These are phyloP conservation scores for Auriscalpium microsporum DNA, from an alignment of 768 basidiomycete genomes.

Conservation along the genomic window DNA sequence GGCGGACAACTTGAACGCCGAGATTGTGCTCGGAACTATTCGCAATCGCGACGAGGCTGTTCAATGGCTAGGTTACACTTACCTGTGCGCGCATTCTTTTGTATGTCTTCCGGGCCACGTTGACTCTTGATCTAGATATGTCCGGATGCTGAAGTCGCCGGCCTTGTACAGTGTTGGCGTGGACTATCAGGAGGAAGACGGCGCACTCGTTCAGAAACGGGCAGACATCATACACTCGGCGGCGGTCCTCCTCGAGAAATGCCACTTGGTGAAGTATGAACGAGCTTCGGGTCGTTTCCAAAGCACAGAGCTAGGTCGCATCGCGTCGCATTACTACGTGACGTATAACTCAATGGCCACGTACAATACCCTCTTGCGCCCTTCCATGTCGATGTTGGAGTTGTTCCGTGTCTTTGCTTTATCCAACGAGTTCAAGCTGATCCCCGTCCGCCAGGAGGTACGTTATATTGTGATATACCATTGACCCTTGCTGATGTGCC, in stretches of 20 bases:
- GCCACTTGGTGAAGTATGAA: slow-evolving; percentile 91
- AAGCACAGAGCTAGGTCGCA: slow-evolving; percentile 86
- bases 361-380: slow-evolving; percentile 88
- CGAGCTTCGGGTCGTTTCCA: slow-evolving; percentile 82
- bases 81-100: slow-evolving; percentile 50
- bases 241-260: slow-evolving; percentile 89
- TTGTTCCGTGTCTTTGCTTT: slow-evolving; percentile 93
- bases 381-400: slow-evolving; percentile 83
- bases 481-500: slow-evolving; percentile 1
- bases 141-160: slow-evolving; percentile 89
- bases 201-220: slow-evolving; percentile 79
- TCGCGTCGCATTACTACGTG: slow-evolving; percentile 94
- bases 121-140: slow-evolving; percentile 48
- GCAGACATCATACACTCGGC: slow-evolving; percentile 92
- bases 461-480: slow-evolving; percentile 5
- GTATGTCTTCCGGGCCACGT: too few species aligned
- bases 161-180: slow-evolving; percentile 80
- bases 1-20: slow-evolving; percentile 94
- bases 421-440: slow-evolving; percentile 89
- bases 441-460: slow-evolving; percentile 74
- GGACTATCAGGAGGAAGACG: slow-evolving; percentile 87
- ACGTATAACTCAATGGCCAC: slow-evolving; percentile 93
- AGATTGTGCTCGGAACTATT: slow-evolving; percentile 91
- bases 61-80: slow-evolving; percentile 94
- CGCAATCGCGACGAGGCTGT: slow-evolving; percentile 95